A percentile compares a stretch with the other conserved stretches of the same genome.
phyloP scores from a whole-genome alignment of 768 basidiomycete species.

The Rhodotorula kratochvilovae region DNA sequence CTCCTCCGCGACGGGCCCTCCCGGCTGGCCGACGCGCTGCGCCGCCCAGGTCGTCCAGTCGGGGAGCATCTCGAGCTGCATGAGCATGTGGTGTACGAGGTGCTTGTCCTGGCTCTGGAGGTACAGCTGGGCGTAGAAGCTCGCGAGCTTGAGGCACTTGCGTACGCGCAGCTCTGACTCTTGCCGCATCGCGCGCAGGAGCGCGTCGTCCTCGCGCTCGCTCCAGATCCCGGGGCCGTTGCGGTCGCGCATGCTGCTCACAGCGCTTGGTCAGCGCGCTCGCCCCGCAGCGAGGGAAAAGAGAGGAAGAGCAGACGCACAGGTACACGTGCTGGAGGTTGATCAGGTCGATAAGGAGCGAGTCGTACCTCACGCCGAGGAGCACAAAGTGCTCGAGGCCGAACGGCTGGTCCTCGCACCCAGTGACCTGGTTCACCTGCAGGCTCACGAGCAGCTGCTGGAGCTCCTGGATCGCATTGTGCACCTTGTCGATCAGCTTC shows the following conservation, averaged over 20 bases:
- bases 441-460: slow-evolving; percentile 33
- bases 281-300: no score
- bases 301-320: neutral
- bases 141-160: slow-evolving; percentile 30
- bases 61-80: slow-evolving; percentile 29
- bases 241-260: slow-evolving; percentile 6
- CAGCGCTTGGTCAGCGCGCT: no score
- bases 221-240: slow-evolving; percentile 1
- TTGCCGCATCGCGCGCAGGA: neutral
- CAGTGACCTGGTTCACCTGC: neutral
- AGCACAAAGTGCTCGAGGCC: slow-evolving; percentile 33
- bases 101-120: slow-evolving; percentile 34
- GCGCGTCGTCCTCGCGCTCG: slow-evolving; percentile 16
- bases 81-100: slow-evolving; percentile 36
- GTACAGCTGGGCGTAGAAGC: slow-evolving; percentile 38
- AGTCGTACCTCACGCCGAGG: slow-evolving; percentile 29
- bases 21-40: slow-evolving; percentile 10
- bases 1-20: slow-evolving; percentile 15
- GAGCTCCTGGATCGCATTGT: slow-evolving; percentile 26
- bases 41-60: slow-evolving; percentile 21
- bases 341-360: slow-evolving; percentile 32
- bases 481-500: slow-evolving; percentile 33
- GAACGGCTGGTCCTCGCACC: slow-evolving; percentile 18
- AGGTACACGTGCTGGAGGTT: slow-evolving; percentile 31
- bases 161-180: slow-evolving; percentile 30